Evolutionary conservation across 352 stramenopile genomes (phyloP).

Genomic region (Pythium monospermum): DNA sequence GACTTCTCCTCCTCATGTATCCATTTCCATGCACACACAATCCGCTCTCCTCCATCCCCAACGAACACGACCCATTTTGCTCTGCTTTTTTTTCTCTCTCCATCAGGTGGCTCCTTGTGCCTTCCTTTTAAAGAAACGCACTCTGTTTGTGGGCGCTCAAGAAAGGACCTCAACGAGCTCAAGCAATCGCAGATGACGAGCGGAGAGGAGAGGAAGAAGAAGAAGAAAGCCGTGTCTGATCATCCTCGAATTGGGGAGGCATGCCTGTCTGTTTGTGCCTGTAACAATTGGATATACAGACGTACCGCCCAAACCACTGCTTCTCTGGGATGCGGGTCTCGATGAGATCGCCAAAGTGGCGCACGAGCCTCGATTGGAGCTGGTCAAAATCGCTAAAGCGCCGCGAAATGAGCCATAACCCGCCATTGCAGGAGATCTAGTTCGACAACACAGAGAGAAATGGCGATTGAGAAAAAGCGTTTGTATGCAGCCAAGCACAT

Average conservation of each 20-base stretch:
- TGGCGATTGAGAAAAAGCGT: too few species aligned
- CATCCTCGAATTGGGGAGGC: slow-evolving; percentile 7
- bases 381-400: slow-evolving; percentile 88
- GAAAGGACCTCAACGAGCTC: too few species aligned
- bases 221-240: slow-evolving; percentile 17
- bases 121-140: too few species aligned
- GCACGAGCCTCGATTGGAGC: slow-evolving; percentile 70
- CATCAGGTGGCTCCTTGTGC: too few species aligned
- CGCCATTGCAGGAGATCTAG: slow-evolving; percentile 79
- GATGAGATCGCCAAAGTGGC: slow-evolving; percentile 69
- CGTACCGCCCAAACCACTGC: slow-evolving; percentile 83
- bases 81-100: too few species aligned
- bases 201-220: not conserved
- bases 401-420: slow-evolving; percentile 77
- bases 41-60: too few species aligned
- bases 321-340: slow-evolving; percentile 70
- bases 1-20: too few species aligned
- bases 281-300: slow-evolving; percentile 1
- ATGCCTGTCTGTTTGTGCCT: not conserved
- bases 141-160: too few species aligned
- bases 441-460: not conserved
- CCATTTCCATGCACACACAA: too few species aligned
- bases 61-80: too few species aligned
- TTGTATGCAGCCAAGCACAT: too few species aligned
- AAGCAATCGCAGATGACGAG: too few species aligned